Base-by-base conservation (phyloP, 768 basidiomycete species). In the Suillus tomentosus region DNA sequence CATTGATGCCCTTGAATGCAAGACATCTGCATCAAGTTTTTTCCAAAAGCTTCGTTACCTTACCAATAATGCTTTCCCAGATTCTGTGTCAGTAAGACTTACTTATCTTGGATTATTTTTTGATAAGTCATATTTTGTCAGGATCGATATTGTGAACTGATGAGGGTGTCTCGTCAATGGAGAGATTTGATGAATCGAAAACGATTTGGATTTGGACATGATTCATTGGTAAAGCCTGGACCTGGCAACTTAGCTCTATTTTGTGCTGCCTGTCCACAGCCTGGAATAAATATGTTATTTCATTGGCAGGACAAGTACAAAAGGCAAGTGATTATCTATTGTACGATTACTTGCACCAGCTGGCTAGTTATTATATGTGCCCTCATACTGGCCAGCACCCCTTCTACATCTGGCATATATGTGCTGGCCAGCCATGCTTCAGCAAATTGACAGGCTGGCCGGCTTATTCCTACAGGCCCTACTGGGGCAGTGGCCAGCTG, bases 251-350 rank as follows among this genome's bases (percentile, higher is more conserved):
- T 63, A 66, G 64, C 57, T 40, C 64, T 7, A 72, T 75, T 73
- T 40, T 77, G 74, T 53, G 62, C 70, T 0, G 67, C 72, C 17
- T 77, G 76, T 55, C 75, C 71, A 0, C 74, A 74, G 47, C 71
- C 71, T 0, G 66, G 65, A 0, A 60, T 71, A 4, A 77, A 77
- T 56, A 31, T 75, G 27, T 2, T 2, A 27, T 2, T 27, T 27
- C 27, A 27, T 27, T 27, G 27, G 27, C 3, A 2, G 27, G 2
- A 27, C 1, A 60, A 67, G 8, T 54, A 62, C 39, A 13, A 51
- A 37, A 64, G 37, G 67, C 47, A 40, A 60, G 57, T 48, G 22
- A 5, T 48, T 48, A 48, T 48, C 47, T 48, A 24, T 22, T 48
- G 2, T 2, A 47, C n/a, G n/a, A n/a, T n/a, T n/a, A n/a, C n/a